These are phyloP conservation scores for Pterocarpus macrocarpus DNA, from an alignment of 306 rosid genomes.

Conservation along the genomic window DNA sequence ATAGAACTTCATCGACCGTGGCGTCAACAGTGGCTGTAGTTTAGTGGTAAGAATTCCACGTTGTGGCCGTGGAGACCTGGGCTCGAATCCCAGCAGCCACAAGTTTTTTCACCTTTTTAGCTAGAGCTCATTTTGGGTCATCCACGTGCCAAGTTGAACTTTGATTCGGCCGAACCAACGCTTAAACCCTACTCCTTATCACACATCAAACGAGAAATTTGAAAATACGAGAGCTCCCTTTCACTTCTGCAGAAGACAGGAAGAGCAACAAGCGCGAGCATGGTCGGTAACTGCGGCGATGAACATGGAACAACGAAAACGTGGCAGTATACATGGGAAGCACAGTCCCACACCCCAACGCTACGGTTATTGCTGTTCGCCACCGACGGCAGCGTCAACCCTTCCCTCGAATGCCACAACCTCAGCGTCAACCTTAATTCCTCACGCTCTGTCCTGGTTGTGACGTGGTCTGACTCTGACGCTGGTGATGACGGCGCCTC, in stretches of 20 bases:
- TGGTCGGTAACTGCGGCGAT: not conserved
- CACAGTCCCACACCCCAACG: constrained; percentile 80
- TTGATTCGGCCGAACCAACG: no score
- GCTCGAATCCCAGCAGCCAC: constrained; percentile 71
- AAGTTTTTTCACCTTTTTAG: not conserved
- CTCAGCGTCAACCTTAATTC: constrained; percentile 59
- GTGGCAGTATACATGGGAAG: constrained; percentile 94
- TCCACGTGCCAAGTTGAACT: no score
- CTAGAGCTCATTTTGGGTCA: no score
- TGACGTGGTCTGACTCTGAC: constrained; percentile 54
- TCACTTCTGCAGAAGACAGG: not conserved
- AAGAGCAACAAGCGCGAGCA: constrained; percentile 6
- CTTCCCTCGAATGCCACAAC: constrained; percentile 64
- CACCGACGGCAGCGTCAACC: constrained; percentile 45
- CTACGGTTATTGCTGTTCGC: constrained; percentile 77
- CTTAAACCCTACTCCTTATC: no score
- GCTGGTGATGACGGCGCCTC: constrained; percentile 20
- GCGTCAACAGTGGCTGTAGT: constrained; percentile 49
- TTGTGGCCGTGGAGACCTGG: constrained; percentile 72
- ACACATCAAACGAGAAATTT: no score
- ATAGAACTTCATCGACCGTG: no score
- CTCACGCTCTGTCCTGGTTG: constrained; percentile 56
- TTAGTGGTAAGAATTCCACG: constrained; percentile 63
- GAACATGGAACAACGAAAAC: constrained; percentile 40
- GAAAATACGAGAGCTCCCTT: not conserved